Percentiles rank a stretch among this genome's conserved stretches.
Evolutionary conservation across 768 basidiomycete genomes (phyloP).

Genomic region (Dendrothele bispora): DNA sequence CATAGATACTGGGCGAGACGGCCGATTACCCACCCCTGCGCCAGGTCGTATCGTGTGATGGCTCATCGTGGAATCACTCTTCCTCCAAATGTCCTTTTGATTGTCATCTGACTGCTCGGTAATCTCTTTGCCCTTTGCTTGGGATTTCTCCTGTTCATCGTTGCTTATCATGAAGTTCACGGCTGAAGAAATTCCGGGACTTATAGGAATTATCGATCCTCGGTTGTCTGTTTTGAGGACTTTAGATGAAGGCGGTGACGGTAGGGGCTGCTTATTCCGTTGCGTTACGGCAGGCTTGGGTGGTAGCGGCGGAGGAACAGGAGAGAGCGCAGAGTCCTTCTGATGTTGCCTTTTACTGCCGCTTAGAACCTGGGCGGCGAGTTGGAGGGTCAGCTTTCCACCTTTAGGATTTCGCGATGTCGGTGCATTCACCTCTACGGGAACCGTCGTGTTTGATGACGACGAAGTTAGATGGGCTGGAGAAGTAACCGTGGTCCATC

Average conservation of each 20-base stretch:
- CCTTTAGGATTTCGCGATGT: conserved; percentile 26
- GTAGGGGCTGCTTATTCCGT: conserved; percentile 22
- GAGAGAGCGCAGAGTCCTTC: conserved; percentile 28
- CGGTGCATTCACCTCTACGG: conserved; percentile 23
- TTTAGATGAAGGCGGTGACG: background rate
- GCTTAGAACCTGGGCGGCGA: conserved; percentile 49
- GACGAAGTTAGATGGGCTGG: conserved; percentile 1
- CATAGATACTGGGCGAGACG: conserved; percentile 74
- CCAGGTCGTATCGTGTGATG: conserved; percentile 69
- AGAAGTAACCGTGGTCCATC: conserved; percentile 9
- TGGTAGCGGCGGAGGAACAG: conserved; percentile 36
- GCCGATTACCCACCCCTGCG: conserved; percentile 38
- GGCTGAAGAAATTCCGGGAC: conserved; percentile 58
- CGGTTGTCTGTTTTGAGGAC: conserved; percentile 33
- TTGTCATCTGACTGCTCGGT: conserved; percentile 28
- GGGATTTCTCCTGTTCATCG: conserved; percentile 24
- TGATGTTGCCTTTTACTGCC: conserved; percentile 28
- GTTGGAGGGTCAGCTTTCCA: conserved; percentile 36
- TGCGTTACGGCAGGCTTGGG: conserved; percentile 33
- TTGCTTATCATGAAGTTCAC: conserved; percentile 51
- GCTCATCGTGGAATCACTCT: conserved; percentile 82
- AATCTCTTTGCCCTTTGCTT: conserved; percentile 20
- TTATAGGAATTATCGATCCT: conserved; percentile 54
- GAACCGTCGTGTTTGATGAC: conserved; percentile 9
- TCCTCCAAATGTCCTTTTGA: conserved; percentile 72